These are phyloP conservation scores for Candida endomychidarum DNA, from an alignment of 805 yeast genomes.

Conservation along the genomic window DNA sequence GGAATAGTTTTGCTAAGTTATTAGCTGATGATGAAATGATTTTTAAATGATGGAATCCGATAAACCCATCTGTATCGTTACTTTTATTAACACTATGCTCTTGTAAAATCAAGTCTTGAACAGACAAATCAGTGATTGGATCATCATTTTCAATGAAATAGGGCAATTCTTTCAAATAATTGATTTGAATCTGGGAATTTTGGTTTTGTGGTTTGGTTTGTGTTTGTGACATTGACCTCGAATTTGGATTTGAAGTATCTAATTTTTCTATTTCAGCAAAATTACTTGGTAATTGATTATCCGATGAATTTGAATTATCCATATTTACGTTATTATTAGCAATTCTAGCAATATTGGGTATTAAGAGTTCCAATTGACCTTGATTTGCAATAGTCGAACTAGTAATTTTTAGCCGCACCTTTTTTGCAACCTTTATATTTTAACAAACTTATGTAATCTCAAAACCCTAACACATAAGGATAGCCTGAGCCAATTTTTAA, in stretches of 20 bases:
- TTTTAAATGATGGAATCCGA: constrained; percentile 64
- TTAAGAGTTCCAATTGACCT: constrained; percentile 1
- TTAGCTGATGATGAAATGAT: constrained; percentile 76
- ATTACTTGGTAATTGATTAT: not conserved
- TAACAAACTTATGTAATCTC: too few species aligned
- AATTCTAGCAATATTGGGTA: constrained; percentile 3
- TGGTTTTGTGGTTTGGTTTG: constrained; percentile 1
- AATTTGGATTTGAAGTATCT: not conserved
- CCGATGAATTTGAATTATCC: not conserved
- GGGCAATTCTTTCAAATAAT: constrained; percentile 7
- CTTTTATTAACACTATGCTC: constrained; percentile 19
- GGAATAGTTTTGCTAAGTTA: constrained; percentile 56
- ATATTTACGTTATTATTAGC: not conserved
- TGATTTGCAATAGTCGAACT: constrained; percentile 3
- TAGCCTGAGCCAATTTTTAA: too few species aligned
- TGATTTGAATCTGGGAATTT: not conserved
- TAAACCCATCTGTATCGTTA: constrained; percentile 28
- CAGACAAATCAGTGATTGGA: not conserved
- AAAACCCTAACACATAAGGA: too few species aligned
- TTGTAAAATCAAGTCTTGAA: constrained; percentile 20
- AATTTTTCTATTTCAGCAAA: too few species aligned
- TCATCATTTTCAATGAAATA: not conserved
- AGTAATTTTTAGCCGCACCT: not conserved
- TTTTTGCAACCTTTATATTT: not conserved
- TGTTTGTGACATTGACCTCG: constrained; percentile 1